These are phyloP conservation scores for Aspergillus incahuasiensis DNA, from an alignment of 495 filamentous ascomycete genomes.

Conservation along the genomic window DNA sequence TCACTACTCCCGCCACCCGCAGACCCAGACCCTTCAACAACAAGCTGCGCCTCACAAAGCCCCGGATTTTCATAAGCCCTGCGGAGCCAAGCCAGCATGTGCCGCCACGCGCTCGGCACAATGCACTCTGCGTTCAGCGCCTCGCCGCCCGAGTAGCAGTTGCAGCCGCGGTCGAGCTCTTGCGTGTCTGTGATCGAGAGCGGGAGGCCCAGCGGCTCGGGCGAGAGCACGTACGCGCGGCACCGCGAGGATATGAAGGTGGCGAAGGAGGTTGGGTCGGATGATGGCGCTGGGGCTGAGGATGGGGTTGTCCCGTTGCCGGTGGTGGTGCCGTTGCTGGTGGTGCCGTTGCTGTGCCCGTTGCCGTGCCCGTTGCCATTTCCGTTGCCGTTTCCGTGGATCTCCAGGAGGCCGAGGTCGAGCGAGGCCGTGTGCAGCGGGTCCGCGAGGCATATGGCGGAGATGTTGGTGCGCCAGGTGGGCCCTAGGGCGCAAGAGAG, in stretches of 20 bases:
- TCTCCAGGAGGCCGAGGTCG: slow-evolving; percentile 8
- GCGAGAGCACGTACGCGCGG: slow-evolving; percentile 56
- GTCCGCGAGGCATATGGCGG: slow-evolving; percentile 30
- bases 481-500: slow-evolving; percentile 30
- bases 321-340: too few relatives aligned
- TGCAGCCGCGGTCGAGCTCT: slow-evolving; percentile 32
- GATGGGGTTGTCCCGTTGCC: too few relatives aligned
- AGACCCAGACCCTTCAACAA: slow-evolving; percentile 8
- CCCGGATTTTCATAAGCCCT: slow-evolving; percentile 27
- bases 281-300: too few relatives aligned
- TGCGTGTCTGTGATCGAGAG: slow-evolving; percentile 43
- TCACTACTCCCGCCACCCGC: background rate
- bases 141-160: slow-evolving; percentile 47
- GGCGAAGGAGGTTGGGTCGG: slow-evolving; percentile 24
- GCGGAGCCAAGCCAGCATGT: slow-evolving; percentile 42
- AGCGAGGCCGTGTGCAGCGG: slow-evolving; percentile 23
- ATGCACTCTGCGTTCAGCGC: slow-evolving; percentile 36
- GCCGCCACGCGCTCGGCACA: slow-evolving; percentile 31
- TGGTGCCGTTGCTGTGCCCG: too few relatives aligned
- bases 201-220: slow-evolving; percentile 41
- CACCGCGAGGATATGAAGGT: slow-evolving; percentile 46
- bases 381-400: too few relatives aligned
- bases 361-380: too few relatives aligned
- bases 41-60: slow-evolving; percentile 24
- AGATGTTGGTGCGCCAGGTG: slow-evolving; percentile 30